phyloP scores from a whole-genome alignment of 345 rosid genomes.

The Citrus sinensis region DNA sequence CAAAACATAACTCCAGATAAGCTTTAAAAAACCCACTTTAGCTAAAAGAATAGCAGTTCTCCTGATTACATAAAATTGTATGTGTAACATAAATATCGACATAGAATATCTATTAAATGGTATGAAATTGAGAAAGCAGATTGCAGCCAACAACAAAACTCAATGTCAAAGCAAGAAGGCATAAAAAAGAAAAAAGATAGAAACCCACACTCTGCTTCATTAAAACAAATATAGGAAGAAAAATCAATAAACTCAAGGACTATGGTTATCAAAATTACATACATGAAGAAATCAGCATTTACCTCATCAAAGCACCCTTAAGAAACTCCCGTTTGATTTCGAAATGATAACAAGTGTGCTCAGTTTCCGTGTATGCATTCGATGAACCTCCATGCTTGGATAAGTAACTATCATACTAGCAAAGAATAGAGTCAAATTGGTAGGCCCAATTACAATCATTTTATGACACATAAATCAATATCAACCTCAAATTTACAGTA shows the following conservation, averaged over 20 bases:
- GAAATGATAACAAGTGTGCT: slow-evolving; percentile 96
- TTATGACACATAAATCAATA: not conserved
- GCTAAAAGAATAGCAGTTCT: not conserved
- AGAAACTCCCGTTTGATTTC: slow-evolving; percentile 91
- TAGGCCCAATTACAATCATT: slow-evolving; percentile 10
- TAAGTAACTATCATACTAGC: slow-evolving; percentile 97
- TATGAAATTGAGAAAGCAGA: not conserved
- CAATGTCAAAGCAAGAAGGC: not conserved
- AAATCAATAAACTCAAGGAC: not conserved
- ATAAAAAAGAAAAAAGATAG: not conserved
- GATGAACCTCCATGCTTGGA: slow-evolving; percentile 99
- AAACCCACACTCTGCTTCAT: not conserved
- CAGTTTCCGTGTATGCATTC: slow-evolving; percentile 93
- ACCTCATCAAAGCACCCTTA: slow-evolving; percentile 86
- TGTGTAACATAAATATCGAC: not conserved
- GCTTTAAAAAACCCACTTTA: not conserved
- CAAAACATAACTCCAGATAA: not conserved
- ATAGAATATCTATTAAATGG: not conserved
- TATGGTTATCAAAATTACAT: not conserved
- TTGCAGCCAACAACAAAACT: not conserved
- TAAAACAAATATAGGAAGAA: not conserved
- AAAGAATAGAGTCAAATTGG: slow-evolving; percentile 46
- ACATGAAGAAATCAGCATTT: slow-evolving; percentile 18
- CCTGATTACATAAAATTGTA: not conserved
- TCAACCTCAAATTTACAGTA: not conserved